These are phyloP conservation scores for Epichloe baconii DNA, from an alignment of 2,329 filamentous ascomycete genomes.

Conservation along the genomic window DNA sequence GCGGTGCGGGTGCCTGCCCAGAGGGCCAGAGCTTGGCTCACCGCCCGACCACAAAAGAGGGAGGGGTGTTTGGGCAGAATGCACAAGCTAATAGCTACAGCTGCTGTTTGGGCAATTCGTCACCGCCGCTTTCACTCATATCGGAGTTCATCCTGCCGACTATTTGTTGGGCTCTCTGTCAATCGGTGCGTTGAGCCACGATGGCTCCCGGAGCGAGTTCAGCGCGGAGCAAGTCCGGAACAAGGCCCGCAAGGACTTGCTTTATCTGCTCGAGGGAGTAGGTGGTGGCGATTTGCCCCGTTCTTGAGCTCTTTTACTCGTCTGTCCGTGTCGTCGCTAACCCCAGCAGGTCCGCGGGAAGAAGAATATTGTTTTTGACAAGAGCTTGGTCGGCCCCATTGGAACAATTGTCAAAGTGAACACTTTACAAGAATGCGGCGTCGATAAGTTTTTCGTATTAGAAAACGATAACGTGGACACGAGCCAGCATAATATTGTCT, in stretches of 20 bases:
- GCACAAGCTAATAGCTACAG: not conserved
- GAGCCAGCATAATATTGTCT: constrained; percentile 88
- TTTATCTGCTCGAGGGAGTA: constrained; percentile 90
- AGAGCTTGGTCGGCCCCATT: constrained; percentile 76
- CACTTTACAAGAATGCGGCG: constrained; percentile 89
- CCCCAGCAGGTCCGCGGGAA: constrained; percentile 75
- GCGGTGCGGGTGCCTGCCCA: not conserved
- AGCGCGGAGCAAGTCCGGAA: constrained; percentile 64
- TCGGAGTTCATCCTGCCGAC: not conserved
- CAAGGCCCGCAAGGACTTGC: constrained; percentile 75
- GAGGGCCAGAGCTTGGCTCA: not conserved
- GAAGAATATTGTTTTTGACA: constrained; percentile 94
- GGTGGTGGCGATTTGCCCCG: constrained; percentile 31
- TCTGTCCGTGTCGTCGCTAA: constrained; percentile 10
- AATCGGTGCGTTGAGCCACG: constrained; percentile 29
- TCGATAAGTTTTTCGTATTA: constrained; percentile 93
- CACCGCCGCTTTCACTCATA: constrained; percentile 5
- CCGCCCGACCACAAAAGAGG: constrained; percentile 1
- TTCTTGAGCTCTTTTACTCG: constrained; percentile 11
- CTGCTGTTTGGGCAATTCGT: not conserved
- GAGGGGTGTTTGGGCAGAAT: not conserved
- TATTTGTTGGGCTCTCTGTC: not conserved
- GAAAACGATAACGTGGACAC: constrained; percentile 94
- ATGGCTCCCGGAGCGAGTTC: constrained; percentile 61
- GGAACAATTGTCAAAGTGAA: constrained; percentile 91